Evolutionary conservation across 139 green algal species (phyloP), one percentile per base, ranked within the genome.

Genomic region (Nannochloris sp.): DNA sequence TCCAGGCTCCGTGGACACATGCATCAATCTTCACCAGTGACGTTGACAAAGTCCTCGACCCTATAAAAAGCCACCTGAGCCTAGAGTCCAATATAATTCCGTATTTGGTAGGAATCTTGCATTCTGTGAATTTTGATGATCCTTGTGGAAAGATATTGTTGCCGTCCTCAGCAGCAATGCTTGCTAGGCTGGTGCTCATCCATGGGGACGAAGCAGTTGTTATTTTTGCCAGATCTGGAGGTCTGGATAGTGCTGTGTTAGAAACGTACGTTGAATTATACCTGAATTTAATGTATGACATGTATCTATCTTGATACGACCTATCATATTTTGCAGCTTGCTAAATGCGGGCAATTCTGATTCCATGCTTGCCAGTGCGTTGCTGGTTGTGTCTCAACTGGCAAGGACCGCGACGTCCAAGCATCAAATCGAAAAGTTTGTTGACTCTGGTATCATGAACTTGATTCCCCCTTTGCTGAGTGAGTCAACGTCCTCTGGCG

Each of bases 371-470:
- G 69, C 83, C 23, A 75, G 79, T 36, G 69, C 51, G 14, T 72
- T 91, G 66, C 73, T 88, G 3, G 72, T 86, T 8, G 48, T 85
- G 19, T 79, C 62, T 53, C 83, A 92, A 72, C 70, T 93, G 48
- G 87, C 88, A 9, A 77, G 87, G 23, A 55, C 44, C 27, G 48
- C 61, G 11, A 34, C 61, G 15, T 62, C 60, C 2, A 62, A 66
- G 48, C 76, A 84, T 14, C 60, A 72, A 44, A 76, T 82, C 16
- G 60, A 70, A 8, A 65, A 68, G 19, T 58, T 88, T 2, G 67
- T 51, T 5, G 53, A 56, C 9, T 62, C 71, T 16, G 44, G 46
- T 14, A 19, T 77, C 9, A 53, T 69, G 6, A 23, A 27, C 8
- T 55, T 59, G 4, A 44, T 81, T 62, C 57, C 69, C 12, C 37